Evolutionary conservation across 805 yeast species (phyloP), one percentile per base, ranked within the genome.

Genomic region (Kodamaea kaohsiungensis): DNA sequence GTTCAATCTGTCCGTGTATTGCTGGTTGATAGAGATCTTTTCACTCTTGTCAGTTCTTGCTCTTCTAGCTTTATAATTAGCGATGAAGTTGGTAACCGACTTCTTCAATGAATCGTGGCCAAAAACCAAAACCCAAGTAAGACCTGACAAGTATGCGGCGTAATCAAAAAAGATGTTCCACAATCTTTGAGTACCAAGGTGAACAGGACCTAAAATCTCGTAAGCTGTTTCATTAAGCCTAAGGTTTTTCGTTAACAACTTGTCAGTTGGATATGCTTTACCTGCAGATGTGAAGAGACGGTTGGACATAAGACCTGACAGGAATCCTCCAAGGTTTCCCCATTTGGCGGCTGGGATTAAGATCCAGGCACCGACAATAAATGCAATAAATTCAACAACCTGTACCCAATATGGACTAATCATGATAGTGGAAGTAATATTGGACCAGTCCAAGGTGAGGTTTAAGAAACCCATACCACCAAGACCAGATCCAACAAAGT

Each of bases 1-100:
- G 59, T 77, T 79, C 30, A 80, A 65, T 54, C 81, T 66, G 56
- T 79, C 84, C 10, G 71, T 62, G 55, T 68, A 70, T 18, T 59
- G 65, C 35, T 43, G 51, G 38, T 60, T 61, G 35, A 61, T 54
- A n/a, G 59, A 33, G 38, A 25, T 50, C 17, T 50, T 50, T 30
- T 50, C 50, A 8, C 7, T 30, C 30, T 52, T 49, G 45, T 46
- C 50, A 27, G 18, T 37, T 27, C 42, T 46, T 7, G 54, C 54
- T 48, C 45, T 65, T 17, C 52, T 48, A 27, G 53, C 51, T 18
- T 53, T 48, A 19, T 37, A 53, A 30, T 49, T 51, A 15, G 30
- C 43, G 25, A 45, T 48, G 17, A 54, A 49, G 43, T 54, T 54
- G 3, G 33, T 7, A 12, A 56, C 46, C 18, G 59, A 54, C 8